Evolutionary conservation across 2,329 filamentous ascomycete species (phyloP), one percentile per base, ranked within the genome.

Genomic region (Hypomyces rosellus): DNA sequence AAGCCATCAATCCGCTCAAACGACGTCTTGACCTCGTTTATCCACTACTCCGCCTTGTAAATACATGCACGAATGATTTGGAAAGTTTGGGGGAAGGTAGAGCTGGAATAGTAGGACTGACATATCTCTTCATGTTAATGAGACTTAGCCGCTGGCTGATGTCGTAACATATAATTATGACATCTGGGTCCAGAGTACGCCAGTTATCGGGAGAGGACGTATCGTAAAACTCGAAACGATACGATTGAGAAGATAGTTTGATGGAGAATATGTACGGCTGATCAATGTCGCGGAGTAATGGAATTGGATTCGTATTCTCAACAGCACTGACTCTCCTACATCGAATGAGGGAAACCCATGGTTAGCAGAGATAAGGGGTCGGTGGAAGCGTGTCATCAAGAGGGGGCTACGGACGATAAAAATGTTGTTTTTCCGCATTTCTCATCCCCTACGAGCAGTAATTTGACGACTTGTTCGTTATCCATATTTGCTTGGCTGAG

Each of bases 221-320:
- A 60, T 84, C 81, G 55, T 74, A 77, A 58, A 84, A 81, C 59
- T 82, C 77, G 55, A 84, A 71, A 22, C 76, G 72, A 59, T 77
- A 80, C 12, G 54, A 58, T n/a, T 54, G 57, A 7, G 46, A 47
- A 8, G 68, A 64, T 12, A 68, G 61, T 42, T 69, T 74, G 56
- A 82, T 68, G 50, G 81, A 74, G 58, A 84, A 81, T 37, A 78
- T 64, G 59, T 78, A 84, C 0, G 81, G 81, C 64, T 84, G 81
- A 58, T 84, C 74, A 50, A 73, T 69, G 63, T 84, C 79, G 52
- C 73, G 72, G 51, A 84, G 72, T 14, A 80, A 63, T n/a, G 69
- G 67, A 30, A 80, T 70, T 6, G 69, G 67, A 34, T 63, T 69
- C 41, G 61, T 65, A 15, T 69, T 63, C 48, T 73, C 69, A 36